Evolutionary conservation across 2,329 filamentous ascomycete genomes (phyloP).

Genomic region (Aspergillus floridensis): DNA sequence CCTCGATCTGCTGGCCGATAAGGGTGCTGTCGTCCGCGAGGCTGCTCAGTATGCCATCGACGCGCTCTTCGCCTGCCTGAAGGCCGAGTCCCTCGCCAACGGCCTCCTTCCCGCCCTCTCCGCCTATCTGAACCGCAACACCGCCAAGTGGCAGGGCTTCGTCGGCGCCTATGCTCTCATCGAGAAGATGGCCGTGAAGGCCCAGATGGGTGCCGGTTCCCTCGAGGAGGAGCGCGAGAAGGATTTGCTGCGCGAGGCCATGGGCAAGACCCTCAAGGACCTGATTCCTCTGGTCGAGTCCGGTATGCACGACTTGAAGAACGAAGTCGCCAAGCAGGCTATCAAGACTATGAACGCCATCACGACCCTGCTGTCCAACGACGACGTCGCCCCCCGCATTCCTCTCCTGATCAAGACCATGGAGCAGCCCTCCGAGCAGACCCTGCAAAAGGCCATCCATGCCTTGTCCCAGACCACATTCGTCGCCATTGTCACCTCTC

Average conservation of each 20-base stretch:
- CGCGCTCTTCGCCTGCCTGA: slow-evolving; percentile 75
- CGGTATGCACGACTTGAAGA: slow-evolving; percentile 95
- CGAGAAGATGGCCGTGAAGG: slow-evolving; percentile 92
- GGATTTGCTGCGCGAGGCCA: slow-evolving; percentile 82
- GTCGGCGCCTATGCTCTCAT: slow-evolving; percentile 81
- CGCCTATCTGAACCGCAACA: slow-evolving; percentile 74
- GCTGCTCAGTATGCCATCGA: slow-evolving; percentile 93
- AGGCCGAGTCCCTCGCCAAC: slow-evolving; percentile 76
- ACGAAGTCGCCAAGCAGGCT: slow-evolving; percentile 80
- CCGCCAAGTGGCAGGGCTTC: slow-evolving; percentile 96
- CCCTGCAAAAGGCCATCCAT: slow-evolving; percentile 92
- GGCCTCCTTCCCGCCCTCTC: slow-evolving; percentile 75
- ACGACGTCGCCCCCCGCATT: slow-evolving; percentile 90
- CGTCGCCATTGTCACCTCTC: slow-evolving; percentile 91
- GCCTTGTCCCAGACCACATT: slow-evolving; percentile 98
- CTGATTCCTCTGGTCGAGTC: slow-evolving; percentile 88
- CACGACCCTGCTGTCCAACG: slow-evolving; percentile 87
- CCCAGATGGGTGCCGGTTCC: slow-evolving; percentile 78
- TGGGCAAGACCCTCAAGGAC: slow-evolving; percentile 75
- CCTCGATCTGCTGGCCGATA: slow-evolving; percentile 84
- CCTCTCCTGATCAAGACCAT: slow-evolving; percentile 91
- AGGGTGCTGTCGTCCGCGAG: slow-evolving; percentile 82
- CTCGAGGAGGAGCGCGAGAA: slow-evolving; percentile 84
- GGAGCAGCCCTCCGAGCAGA: slow-evolving; percentile 86
- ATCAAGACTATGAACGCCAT: slow-evolving; percentile 87